Evolutionary conservation across 257 asterid species (phyloP).

Genomic region (Solanum megistacrolobum): DNA sequence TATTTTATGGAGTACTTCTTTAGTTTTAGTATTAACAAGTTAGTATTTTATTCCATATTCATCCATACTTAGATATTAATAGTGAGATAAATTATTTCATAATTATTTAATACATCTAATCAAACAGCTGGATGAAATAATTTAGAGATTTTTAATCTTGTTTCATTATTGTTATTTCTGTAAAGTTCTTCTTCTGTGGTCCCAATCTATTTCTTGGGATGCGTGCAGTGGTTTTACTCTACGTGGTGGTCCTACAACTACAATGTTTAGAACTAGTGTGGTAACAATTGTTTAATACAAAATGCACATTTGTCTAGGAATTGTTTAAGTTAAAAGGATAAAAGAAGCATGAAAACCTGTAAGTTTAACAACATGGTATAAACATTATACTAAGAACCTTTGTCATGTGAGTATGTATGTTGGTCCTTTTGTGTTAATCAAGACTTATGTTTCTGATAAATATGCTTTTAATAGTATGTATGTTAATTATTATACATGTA

Average conservation of each 20-base stretch:
- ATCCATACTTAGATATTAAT: no score
- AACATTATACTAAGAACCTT: background rate
- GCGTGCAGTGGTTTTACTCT: background rate
- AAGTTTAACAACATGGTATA: background rate
- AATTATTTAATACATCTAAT: no score
- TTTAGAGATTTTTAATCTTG: background rate
- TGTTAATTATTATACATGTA: background rate
- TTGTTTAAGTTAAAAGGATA: background rate
- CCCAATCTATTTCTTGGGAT: background rate
- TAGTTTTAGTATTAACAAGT: no score
- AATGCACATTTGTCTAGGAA: background rate
- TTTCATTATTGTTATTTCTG: background rate
- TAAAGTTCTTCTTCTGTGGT: background rate
- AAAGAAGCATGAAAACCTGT: background rate
- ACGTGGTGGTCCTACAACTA: background rate
- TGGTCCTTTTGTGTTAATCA: background rate
- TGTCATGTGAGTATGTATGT: background rate
- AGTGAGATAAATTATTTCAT: no score
- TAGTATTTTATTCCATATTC: no score
- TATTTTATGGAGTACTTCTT: no score
- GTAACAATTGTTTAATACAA: background rate
- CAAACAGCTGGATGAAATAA: no score
- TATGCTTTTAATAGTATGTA: background rate
- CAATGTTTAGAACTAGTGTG: background rate
- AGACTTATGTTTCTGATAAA: background rate